These are phyloP conservation scores for Leccinellum albellum DNA, from an alignment of 768 basidiomycete species.

Conservation along the genomic window DNA sequence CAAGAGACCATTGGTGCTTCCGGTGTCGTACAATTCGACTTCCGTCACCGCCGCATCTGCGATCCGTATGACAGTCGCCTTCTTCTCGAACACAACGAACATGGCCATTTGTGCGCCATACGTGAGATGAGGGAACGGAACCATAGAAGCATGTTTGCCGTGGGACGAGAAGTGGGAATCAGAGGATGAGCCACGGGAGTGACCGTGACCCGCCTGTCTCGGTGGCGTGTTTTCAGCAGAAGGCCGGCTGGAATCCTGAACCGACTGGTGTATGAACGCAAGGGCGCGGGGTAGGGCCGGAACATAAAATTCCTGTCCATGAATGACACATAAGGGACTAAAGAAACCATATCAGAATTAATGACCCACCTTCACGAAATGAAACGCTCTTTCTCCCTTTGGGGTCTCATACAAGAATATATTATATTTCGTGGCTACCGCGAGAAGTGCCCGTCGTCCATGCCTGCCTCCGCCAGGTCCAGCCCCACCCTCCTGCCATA, in stretches of 20 bases:
- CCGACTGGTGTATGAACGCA: constrained; percentile 66
- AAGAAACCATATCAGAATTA: background rate
- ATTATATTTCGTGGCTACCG: constrained; percentile 69
- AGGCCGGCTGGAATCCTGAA: constrained; percentile 48
- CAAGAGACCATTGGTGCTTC: constrained; percentile 5
- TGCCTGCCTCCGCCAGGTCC: constrained; percentile 41
- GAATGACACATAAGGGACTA: background rate
- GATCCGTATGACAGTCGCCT: constrained; percentile 77
- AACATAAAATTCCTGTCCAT: constrained; percentile 76
- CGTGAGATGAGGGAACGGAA: constrained; percentile 35
- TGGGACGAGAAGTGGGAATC: constrained; percentile 33
- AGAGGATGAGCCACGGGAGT: constrained; percentile 42
- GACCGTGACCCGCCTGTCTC: constrained; percentile 27
- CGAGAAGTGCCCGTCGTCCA: constrained; percentile 55
- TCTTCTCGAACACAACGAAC: constrained; percentile 87
- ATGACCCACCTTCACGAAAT: constrained; percentile 62
- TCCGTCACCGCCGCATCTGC: constrained; percentile 80
- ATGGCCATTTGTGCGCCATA: constrained; percentile 73
- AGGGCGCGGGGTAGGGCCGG: constrained; percentile 65
- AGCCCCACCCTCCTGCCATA: constrained; percentile 59
- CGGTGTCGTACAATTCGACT: constrained; percentile 54
- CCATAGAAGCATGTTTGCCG: constrained; percentile 24
- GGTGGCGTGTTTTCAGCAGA: constrained; percentile 37
- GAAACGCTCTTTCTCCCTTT: constrained; percentile 76
- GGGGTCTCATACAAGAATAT: constrained; percentile 80